phyloP scores from a whole-genome alignment of 2,329 filamentous ascomycete species.

The Calonectria multiphialidica region DNA sequence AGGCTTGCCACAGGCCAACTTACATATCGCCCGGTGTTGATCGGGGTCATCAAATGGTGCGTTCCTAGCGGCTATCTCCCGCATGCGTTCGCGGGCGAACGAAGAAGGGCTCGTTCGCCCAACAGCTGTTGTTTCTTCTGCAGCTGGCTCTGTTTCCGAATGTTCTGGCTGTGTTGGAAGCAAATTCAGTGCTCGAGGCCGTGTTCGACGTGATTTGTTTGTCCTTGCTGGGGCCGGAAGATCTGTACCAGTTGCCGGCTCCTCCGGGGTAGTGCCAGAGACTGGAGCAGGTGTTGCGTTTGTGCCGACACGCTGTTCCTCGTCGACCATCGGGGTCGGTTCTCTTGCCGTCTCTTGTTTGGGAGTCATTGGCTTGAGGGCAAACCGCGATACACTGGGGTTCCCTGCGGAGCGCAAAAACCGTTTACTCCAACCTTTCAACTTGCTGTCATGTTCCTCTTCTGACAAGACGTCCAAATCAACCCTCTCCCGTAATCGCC shows the following conservation, averaged over 20 bases:
- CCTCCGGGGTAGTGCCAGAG: slow-evolving; percentile 25
- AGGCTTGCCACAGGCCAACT: slow-evolving; percentile 35
- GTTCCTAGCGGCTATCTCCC: slow-evolving; percentile 56
- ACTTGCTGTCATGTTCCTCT: slow-evolving; percentile 49
- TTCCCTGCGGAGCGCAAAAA: slow-evolving; percentile 46
- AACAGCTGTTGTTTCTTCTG: slow-evolving; percentile 38
- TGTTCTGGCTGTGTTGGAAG: slow-evolving; percentile 54
- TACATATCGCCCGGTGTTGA: slow-evolving; percentile 53
- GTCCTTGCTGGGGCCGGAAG: slow-evolving; percentile 33
- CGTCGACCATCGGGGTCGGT: slow-evolving; percentile 15
- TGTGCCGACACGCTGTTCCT: slow-evolving; percentile 10
- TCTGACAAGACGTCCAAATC: slow-evolving; percentile 54
- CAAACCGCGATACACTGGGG: slow-evolving; percentile 39
- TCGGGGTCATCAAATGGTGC: slow-evolving; percentile 59
- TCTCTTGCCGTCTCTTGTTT: slow-evolving; percentile 25
- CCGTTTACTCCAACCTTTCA: slow-evolving; percentile 51
- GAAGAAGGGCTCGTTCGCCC: slow-evolving; percentile 57
- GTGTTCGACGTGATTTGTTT: slow-evolving; percentile 42
- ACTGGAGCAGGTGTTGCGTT: slow-evolving; percentile 6
- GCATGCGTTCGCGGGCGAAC: slow-evolving; percentile 58
- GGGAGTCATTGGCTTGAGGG: slow-evolving; percentile 35
- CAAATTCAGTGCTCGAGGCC: slow-evolving; percentile 47
- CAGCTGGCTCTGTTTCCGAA: slow-evolving; percentile 43
- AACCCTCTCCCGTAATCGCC: slow-evolving; percentile 68
- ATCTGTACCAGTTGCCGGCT: slow-evolving; percentile 24